phyloP scores from a whole-genome alignment of 2,329 filamentous ascomycete genomes.

The Fusarium oligoseptatum region DNA sequence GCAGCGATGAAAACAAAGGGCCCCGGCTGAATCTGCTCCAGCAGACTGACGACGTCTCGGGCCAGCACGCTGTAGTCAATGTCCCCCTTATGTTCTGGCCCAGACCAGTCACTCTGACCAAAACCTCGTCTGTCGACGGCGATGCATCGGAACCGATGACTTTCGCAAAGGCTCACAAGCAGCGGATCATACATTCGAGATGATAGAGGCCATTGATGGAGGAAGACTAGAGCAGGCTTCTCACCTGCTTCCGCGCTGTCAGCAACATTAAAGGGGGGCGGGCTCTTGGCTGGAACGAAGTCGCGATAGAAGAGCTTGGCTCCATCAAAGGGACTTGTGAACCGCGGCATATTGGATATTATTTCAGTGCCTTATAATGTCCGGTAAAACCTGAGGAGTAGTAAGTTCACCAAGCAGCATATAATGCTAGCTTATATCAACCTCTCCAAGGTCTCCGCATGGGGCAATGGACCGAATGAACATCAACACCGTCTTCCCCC shows the following conservation, averaged over 20 bases:
- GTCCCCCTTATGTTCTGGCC: not conserved
- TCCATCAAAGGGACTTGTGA: not conserved
- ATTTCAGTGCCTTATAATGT: not conserved
- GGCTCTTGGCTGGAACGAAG: not conserved
- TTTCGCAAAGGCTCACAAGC: not conserved
- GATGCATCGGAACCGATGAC: not conserved
- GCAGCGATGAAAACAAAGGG: not conserved
- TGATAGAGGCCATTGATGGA: not conserved
- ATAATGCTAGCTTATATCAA: not conserved
- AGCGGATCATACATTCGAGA: not conserved
- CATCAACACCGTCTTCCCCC: not conserved
- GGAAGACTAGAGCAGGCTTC: not conserved
- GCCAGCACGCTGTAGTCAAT: not conserved
- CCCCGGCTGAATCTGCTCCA: not conserved
- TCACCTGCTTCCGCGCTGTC: not conserved
- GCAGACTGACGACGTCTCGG: not conserved
- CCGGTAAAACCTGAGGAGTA: not conserved
- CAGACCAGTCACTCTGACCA: not conserved
- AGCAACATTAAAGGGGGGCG: not conserved
- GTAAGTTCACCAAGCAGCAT: not conserved
- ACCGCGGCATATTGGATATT: not conserved
- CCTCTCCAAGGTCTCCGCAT: not conserved
- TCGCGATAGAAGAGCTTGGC: not conserved
- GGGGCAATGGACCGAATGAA: not conserved
- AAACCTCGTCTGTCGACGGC: not conserved